Conservation (phyloP, 2,329 filamentous ascomycete genomes). For the Exophiala dermatitidis region DNA sequence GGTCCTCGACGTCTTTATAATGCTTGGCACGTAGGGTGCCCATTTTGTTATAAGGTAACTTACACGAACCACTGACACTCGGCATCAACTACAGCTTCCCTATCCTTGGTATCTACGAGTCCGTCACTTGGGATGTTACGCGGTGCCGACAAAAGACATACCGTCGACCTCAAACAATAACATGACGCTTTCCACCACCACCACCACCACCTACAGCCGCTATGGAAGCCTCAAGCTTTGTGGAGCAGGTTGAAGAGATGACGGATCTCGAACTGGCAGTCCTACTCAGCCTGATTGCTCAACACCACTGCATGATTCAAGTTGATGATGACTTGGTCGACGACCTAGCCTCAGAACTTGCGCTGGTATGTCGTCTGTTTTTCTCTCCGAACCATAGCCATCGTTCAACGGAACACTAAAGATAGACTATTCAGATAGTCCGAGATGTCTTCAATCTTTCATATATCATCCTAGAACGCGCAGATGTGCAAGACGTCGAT, state of each 20-base stretch:
- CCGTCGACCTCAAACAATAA: background rate
- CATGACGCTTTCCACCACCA: background rate
- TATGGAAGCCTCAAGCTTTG: slow-evolving; percentile 58
- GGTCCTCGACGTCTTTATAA: too few species aligned
- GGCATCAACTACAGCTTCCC: too few species aligned
- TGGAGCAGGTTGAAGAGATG: slow-evolving; percentile 66
- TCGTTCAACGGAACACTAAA: background rate
- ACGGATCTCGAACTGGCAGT: slow-evolving; percentile 83
- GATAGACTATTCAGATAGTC: slow-evolving; percentile 48
- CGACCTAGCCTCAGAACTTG: slow-evolving; percentile 65
- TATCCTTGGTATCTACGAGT: too few species aligned
- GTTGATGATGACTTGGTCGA: slow-evolving; percentile 57
- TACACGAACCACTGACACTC: too few species aligned
- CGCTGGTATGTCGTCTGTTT: slow-evolving; percentile 49
- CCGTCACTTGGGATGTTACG: too few species aligned
- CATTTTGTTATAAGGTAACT: too few species aligned
- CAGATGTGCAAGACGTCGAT: slow-evolving; percentile 65
- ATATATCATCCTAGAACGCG: slow-evolving; percentile 65
- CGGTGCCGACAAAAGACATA: background rate
- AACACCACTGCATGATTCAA: slow-evolving; percentile 84
- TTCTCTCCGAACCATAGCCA: background rate
- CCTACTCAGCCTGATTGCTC: slow-evolving; percentile 69
- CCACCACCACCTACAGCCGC: slow-evolving; percentile 8
- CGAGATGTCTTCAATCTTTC: slow-evolving; percentile 65
- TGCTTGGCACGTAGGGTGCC: too few species aligned